Evolutionary conservation across 345 rosid species (phyloP).

Genomic region (Excoecaria agallocha): DNA sequence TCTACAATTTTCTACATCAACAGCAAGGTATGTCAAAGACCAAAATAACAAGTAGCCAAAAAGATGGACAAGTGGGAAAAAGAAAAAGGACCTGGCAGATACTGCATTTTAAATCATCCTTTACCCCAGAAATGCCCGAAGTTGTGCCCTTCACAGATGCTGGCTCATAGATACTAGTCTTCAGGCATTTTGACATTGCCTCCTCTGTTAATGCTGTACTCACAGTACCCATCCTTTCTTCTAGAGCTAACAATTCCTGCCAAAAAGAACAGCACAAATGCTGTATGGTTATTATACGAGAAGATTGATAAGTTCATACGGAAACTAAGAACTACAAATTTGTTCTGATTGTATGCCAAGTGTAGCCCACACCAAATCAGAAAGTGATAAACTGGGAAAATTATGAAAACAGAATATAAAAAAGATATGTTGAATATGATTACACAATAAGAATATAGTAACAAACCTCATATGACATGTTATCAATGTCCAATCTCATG

Average conservation of each 20-base stretch:
- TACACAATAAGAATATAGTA: background rate
- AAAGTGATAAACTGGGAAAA: background rate
- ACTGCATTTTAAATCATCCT: conserved; percentile 74
- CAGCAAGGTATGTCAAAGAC: background rate
- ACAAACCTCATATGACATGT: conserved; percentile 96
- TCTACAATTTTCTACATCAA: background rate
- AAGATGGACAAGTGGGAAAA: too few relatives aligned
- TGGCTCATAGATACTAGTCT: conserved; percentile 50
- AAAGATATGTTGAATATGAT: background rate
- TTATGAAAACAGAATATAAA: background rate
- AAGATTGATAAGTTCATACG: background rate
- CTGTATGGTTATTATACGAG: background rate
- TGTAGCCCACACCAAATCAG: background rate
- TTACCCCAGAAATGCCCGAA: conserved; percentile 25
- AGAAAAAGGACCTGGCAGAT: conserved; percentile 73
- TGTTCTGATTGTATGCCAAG: too few relatives aligned
- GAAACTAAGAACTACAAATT: background rate
- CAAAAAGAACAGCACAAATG: conserved; percentile 14
- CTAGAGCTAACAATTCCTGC: conserved; percentile 91
- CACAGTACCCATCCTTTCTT: conserved; percentile 93
- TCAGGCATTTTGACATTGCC: conserved; percentile 62
- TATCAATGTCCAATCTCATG: conserved; percentile 93
- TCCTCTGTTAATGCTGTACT: conserved; percentile 93
- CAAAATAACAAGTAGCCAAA: background rate
- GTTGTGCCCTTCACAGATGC: conserved; percentile 31